phyloP scores from a whole-genome alignment of 495 filamentous ascomycete species.

The Daldinia grandis region DNA sequence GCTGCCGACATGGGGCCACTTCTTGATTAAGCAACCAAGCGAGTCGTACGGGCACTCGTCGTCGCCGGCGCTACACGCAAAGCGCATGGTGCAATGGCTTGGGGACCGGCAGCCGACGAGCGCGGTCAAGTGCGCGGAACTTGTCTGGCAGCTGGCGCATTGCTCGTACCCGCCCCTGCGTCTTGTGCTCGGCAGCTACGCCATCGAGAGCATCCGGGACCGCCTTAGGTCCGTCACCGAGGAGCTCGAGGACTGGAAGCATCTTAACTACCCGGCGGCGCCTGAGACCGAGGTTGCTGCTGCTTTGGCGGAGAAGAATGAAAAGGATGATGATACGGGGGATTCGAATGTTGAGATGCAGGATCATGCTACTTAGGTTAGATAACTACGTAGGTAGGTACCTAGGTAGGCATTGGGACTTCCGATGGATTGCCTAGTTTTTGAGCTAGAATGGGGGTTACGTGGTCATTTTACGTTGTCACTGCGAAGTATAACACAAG shows the following conservation, averaged over 20 bases:
- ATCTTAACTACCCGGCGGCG: constrained; percentile 68
- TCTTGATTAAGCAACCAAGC: constrained; percentile 84
- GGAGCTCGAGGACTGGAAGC: constrained; percentile 93
- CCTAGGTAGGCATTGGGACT: too few species aligned
- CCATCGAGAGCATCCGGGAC: constrained; percentile 94
- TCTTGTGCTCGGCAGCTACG: constrained; percentile 87
- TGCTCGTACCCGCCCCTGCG: constrained; percentile 89
- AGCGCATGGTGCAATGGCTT: constrained; percentile 95
- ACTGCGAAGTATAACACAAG: neutral
- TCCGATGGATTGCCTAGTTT: neutral
- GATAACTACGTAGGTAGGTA: too few species aligned
- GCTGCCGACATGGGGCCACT: constrained; percentile 86
- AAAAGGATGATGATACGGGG: constrained; percentile 44
- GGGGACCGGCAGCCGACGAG: constrained; percentile 90
- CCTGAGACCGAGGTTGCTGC: constrained; percentile 39
- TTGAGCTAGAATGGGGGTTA: neutral
- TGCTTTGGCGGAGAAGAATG: constrained; percentile 30
- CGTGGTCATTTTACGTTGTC: neutral
- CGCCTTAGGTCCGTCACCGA: constrained; percentile 88
- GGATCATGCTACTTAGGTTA: constrained; percentile 24
- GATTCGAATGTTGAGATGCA: constrained; percentile 40
- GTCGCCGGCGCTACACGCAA: constrained; percentile 85
- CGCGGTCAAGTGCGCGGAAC: constrained; percentile 91
- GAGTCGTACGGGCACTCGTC: constrained; percentile 80
- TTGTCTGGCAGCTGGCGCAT: constrained; percentile 96